Evolutionary conservation across 139 green algal genomes (phyloP).

Genomic region (Chlamydomonas eustigma): DNA sequence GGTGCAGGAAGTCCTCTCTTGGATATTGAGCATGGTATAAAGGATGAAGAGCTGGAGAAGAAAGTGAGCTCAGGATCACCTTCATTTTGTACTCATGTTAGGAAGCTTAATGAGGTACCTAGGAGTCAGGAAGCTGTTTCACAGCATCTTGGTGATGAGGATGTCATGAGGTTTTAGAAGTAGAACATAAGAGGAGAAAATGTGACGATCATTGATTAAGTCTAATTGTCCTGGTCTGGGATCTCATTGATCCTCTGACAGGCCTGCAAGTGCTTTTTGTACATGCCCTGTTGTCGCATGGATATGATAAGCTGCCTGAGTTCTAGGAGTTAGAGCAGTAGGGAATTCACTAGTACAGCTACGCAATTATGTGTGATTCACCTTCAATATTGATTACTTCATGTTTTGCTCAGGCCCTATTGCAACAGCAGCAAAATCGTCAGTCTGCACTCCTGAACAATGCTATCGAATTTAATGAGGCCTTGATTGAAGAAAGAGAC

Average conservation of each 20-base stretch:
- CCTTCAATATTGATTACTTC: neutral
- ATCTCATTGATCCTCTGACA: neutral
- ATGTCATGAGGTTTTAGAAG: neutral
- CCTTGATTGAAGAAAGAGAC: constrained; percentile 83
- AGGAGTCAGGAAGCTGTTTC: neutral
- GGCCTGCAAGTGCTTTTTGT: constrained; percentile 9
- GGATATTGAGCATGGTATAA: neutral
- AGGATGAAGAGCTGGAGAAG: neutral
- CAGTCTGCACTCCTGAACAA: constrained; percentile 53
- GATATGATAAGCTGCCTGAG: too few species aligned
- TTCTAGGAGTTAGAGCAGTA: too few species aligned
- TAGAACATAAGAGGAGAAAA: neutral
- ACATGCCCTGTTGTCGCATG: too few species aligned
- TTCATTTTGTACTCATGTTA: neutral
- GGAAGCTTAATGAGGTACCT: neutral
- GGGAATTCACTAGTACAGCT: constrained; percentile 18
- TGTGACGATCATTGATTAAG: neutral
- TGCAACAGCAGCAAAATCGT: constrained; percentile 12
- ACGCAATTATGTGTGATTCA: neutral
- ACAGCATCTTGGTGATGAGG: neutral
- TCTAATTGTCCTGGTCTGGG: neutral
- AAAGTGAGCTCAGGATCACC: neutral
- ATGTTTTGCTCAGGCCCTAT: neutral
- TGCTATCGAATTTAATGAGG: constrained; percentile 70
- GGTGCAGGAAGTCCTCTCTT: too few species aligned